These are phyloP conservation scores for Coemansia sp. DNA, from an alignment of 192 early-diverging fungal species.

Conservation along the genomic window DNA sequence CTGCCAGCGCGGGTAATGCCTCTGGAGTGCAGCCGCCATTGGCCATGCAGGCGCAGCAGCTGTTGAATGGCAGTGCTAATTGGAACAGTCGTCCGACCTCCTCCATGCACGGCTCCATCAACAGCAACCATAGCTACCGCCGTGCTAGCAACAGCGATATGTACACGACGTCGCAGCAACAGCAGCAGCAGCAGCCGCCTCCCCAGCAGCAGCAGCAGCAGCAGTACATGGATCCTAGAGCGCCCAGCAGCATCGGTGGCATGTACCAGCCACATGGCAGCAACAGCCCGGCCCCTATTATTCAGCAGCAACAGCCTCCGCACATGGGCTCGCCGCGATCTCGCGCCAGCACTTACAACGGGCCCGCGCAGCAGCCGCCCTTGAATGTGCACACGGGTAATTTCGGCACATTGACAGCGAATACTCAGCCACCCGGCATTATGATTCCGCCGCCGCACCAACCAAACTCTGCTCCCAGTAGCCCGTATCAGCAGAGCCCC, in stretches of 20 bases:
- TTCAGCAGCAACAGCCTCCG: constrained; percentile 6
- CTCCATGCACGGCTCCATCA: constrained; percentile 35
- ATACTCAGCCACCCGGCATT: constrained; percentile 19
- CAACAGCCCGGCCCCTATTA: constrained; percentile 11
- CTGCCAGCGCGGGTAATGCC: background rate
- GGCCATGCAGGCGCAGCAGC: constrained; percentile 12
- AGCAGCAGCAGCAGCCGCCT: constrained; percentile 20
- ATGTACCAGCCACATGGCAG: constrained; percentile 10
- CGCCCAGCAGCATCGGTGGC: constrained; percentile 24
- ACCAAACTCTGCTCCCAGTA: background rate
- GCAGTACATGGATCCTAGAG: constrained; percentile 12
- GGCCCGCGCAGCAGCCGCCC: background rate
- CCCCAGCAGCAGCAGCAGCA: constrained; percentile 24
- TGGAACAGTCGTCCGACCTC: constrained; percentile 41
- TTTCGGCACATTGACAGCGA: constrained; percentile 41
- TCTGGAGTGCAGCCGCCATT: background rate
- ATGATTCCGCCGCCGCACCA: constrained; percentile 16
- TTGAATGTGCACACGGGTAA: constrained; percentile 23
- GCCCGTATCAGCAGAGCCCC: background rate
- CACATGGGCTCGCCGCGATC: constrained; percentile 39
- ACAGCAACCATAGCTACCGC: constrained; percentile 23
- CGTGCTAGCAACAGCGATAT: constrained; percentile 49
- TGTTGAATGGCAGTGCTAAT: constrained; percentile 10
- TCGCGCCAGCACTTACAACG: constrained; percentile 39
- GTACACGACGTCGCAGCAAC: constrained; percentile 28